A percentile compares a stretch with the other conserved stretches of the same genome.
phyloP scores from a whole-genome alignment of 2,329 filamentous ascomycete species.

The Aspergillus aculeatinus region DNA sequence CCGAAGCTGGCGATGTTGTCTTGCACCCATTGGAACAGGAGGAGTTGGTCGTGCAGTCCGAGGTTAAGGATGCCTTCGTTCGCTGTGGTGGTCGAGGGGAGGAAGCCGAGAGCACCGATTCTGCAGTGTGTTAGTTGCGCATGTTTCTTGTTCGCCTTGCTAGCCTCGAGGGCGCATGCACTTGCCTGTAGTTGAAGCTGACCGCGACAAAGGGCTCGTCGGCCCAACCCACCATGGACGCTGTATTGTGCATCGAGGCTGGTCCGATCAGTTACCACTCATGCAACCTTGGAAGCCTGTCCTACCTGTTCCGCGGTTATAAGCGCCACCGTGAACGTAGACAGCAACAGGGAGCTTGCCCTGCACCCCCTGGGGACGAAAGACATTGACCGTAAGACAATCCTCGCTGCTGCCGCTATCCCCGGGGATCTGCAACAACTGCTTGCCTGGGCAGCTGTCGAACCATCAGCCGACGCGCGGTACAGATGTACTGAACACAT shows the following conservation, averaged over 20 bases:
- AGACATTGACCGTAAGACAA: conserved; percentile 45
- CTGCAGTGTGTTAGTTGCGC: conserved; percentile 1
- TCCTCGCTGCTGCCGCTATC: conserved; percentile 53
- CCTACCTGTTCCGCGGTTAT: conserved; percentile 33
- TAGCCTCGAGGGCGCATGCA: background rate
- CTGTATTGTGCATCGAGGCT: conserved; percentile 54
- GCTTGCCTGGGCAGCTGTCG: conserved; percentile 33
- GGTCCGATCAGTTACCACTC: no score
- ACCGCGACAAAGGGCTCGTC: conserved; percentile 46
- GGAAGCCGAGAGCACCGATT: conserved; percentile 61
- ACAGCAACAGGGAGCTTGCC: conserved; percentile 40
- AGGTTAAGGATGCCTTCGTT: conserved; percentile 12
- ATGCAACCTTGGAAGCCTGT: conserved; percentile 18
- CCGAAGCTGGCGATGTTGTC: conserved; percentile 10
- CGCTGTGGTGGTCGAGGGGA: conserved; percentile 4
- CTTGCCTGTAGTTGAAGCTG: conserved; percentile 45
- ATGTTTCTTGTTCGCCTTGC: no score
- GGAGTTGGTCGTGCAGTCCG: conserved; percentile 31
- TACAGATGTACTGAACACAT: conserved; percentile 49
- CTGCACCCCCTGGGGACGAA: conserved; percentile 29
- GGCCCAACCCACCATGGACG: conserved; percentile 59
- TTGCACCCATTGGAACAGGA: conserved; percentile 29
- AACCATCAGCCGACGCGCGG: conserved; percentile 15
- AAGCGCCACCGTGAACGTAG: conserved; percentile 44
- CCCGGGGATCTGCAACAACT: conserved; percentile 47